phyloP scores from a whole-genome alignment of 2,329 filamentous ascomycete genomes.

The Ophiostoma angusticollis region DNA sequence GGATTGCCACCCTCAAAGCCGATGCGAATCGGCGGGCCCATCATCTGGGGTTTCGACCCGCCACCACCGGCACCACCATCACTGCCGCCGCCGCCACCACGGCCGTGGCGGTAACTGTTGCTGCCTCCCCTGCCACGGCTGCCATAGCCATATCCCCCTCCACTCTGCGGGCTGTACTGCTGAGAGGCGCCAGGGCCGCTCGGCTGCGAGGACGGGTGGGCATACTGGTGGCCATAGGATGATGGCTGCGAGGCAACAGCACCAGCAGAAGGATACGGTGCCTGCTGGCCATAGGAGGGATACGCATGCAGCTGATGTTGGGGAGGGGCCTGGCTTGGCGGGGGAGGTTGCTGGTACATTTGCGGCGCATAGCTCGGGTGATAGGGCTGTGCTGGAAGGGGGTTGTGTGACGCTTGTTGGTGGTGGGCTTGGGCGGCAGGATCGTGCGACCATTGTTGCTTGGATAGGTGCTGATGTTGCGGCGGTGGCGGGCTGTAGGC shows the following conservation, averaged over 20 bases:
- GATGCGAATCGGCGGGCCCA: slow-evolving; percentile 43
- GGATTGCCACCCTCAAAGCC: slow-evolving; percentile 31
- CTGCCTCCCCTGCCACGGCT: slow-evolving; percentile 31
- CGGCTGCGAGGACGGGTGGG: slow-evolving; percentile 17
- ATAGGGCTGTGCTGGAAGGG: slow-evolving; percentile 40
- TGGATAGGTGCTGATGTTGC: slow-evolving; percentile 28
- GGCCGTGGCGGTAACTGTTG: slow-evolving; percentile 27
- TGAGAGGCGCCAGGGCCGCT: slow-evolving; percentile 25
- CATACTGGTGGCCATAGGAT: slow-evolving; percentile 7
- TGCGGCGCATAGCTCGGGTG: slow-evolving; percentile 48
- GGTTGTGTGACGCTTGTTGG: slow-evolving; percentile 32
- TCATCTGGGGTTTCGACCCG: slow-evolving; percentile 24
- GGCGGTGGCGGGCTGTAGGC: slow-evolving; percentile 13
- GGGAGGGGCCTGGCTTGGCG: slow-evolving; percentile 22
- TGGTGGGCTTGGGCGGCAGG: slow-evolving; percentile 22
- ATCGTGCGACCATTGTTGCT: slow-evolving; percentile 30
- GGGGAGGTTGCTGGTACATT: slow-evolving; percentile 30
- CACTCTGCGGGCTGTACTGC: slow-evolving; percentile 22
- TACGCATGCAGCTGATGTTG: slow-evolving; percentile 12
- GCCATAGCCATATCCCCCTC: slow-evolving; percentile 18
- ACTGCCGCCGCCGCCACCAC: slow-evolving; percentile 21
- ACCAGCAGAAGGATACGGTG: slow-evolving; percentile 14
- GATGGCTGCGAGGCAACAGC: slow-evolving; percentile 16
- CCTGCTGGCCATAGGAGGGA: slow-evolving; percentile 12
- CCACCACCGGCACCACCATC: slow-evolving; percentile 23